Evolutionary conservation across 768 basidiomycete species (phyloP), one percentile per base, ranked within the genome.

Genomic region (Neoboletus magnificus): DNA sequence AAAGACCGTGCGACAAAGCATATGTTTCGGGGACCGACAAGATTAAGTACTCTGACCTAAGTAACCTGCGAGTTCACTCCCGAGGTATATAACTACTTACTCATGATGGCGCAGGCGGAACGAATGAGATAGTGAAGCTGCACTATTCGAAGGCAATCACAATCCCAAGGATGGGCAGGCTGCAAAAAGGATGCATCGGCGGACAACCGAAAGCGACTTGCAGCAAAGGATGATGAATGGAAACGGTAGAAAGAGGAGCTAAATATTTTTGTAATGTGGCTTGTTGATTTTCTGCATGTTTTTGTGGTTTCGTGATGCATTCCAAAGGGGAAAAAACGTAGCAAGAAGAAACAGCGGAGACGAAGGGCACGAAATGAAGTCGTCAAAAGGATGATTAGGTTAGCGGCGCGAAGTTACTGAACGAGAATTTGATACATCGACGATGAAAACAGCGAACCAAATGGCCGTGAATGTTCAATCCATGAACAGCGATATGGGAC

Each of bases 231-330:
- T 29, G 29, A 52, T 7, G 45, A 52, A 74, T 36, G 74, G 71
- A 71, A 67, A 62, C 61, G 40, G 42, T 71, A 66, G 71, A 74
- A 69, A 72, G 56, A 69, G 60, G 15, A 56, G 43, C 59, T 65
- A 66, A 68, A 71, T 80, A 71, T 83, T 82, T 83, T 83, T 82
- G 74, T 75, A 62, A 61, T 66, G 73, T 70, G 74, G 71, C 53
- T 54, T 55, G 49, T 32, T 37, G 22, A 52, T 72, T 71, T 70
- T 71, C 56, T 72, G 60, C 56, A 51, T 77, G 71, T 69, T 73
- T 73, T 77, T 70, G 63, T 66, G 62, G 45, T 71, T 70, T 73
- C 64, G 55, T 62, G 65, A 66, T 62, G 66, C 54, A 59, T 65
- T 58, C 61, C 67, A 57, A 52, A 54, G 58, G 64, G 32, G n/a